Conservation (phyloP, 2,329 filamentous ascomycete genomes). For the Raffaelea ambrosiae region DNA sequence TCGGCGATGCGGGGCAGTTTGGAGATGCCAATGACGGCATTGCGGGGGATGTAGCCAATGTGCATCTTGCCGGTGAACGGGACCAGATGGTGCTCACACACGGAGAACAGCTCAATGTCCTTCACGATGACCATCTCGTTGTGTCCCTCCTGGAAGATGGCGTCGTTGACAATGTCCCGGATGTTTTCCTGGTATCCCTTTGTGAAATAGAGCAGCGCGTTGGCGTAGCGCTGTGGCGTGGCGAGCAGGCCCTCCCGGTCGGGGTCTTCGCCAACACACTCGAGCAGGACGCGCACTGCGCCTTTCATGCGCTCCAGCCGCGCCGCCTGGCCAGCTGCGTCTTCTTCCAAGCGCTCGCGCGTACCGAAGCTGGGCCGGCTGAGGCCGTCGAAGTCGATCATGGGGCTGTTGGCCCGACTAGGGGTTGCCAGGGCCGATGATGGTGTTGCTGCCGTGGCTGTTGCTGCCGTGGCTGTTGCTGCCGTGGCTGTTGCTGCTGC, state of each 20-base stretch:
- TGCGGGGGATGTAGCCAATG: conserved; percentile 91
- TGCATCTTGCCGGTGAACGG: conserved; percentile 99
- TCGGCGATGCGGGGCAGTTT: conserved; percentile 94
- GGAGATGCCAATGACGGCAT: conserved; percentile 87
- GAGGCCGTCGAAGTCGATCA: conserved; percentile 10
- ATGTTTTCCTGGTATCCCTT: conserved; percentile 96
- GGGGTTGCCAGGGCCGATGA: not conserved
- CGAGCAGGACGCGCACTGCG: conserved; percentile 57
- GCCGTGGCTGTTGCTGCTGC: too few species aligned
- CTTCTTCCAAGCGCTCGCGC: conserved; percentile 52
- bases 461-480: too few species aligned
- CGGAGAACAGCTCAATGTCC: conserved; percentile 88
- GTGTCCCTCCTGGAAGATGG: conserved; percentile 93
- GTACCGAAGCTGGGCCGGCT: conserved; percentile 49
- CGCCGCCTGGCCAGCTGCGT: conserved; percentile 36
- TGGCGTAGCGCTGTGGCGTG: conserved; percentile 80
- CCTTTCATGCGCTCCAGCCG: conserved; percentile 51
- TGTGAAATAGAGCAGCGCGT: conserved; percentile 92
- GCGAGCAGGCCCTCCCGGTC: conserved; percentile 55
- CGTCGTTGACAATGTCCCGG: conserved; percentile 81
- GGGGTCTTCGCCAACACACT: conserved; percentile 61
- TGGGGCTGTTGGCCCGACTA: not conserved
- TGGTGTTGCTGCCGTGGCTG: not conserved
- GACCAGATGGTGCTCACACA: conserved; percentile 96
- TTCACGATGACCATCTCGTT: conserved; percentile 97